Evolutionary conservation across 768 basidiomycete species (phyloP).

Genomic region (Mycena amicta): DNA sequence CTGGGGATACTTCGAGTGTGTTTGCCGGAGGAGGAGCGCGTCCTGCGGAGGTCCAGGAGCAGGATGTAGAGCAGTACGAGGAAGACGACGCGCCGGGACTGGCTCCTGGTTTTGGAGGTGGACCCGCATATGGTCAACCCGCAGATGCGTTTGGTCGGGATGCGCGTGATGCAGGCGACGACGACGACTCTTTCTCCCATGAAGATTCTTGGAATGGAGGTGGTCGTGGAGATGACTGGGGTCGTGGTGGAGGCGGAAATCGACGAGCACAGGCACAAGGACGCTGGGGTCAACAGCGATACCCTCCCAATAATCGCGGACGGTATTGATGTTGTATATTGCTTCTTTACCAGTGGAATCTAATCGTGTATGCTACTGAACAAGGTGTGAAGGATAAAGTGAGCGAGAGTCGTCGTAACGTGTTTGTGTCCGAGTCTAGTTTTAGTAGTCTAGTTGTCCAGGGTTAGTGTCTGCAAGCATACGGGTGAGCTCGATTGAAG

Average conservation of each 20-base stretch:
- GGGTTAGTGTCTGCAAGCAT: too few relatives aligned
- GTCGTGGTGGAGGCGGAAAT: background rate
- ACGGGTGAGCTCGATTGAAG: too few relatives aligned
- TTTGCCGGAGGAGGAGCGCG: conserved; percentile 85
- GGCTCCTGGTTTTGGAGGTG: conserved; percentile 73
- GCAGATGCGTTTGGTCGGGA: conserved; percentile 30
- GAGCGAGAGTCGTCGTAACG: too few relatives aligned
- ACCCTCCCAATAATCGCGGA: background rate
- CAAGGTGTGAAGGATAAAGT: too few relatives aligned
- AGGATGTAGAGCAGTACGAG: conserved; percentile 21
- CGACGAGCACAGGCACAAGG: background rate
- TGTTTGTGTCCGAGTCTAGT: too few relatives aligned
- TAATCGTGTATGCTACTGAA: too few relatives aligned
- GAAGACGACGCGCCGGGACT: conserved; percentile 73
- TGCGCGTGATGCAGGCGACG: conserved; percentile 2
- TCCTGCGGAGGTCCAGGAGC: conserved; percentile 66
- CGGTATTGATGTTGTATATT: background rate
- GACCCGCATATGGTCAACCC: conserved; percentile 28
- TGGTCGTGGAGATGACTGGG: background rate
- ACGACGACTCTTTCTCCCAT: background rate
- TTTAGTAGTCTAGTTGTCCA: too few relatives aligned
- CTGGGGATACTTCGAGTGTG: conserved; percentile 77
- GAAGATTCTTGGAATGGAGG: background rate
- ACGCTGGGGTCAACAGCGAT: background rate
- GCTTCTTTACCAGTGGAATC: background rate